Percentiles rank a stretch among this genome's conserved stretches.
phyloP scores from a whole-genome alignment of 257 asterid species.

The Jaltomata sinuosa region DNA sequence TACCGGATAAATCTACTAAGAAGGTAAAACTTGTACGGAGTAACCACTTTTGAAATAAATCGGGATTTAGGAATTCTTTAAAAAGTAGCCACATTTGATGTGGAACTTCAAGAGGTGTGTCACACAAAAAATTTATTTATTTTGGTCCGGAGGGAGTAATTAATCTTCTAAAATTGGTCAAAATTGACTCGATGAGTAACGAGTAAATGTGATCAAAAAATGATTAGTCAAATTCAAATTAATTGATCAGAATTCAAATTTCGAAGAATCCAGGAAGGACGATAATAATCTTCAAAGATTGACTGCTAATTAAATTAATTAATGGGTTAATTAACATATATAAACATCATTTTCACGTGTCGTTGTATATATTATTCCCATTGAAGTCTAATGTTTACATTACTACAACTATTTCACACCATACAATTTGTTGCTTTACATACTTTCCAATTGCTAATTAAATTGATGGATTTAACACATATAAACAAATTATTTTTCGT shows the following conservation, averaged over 20 bases:
- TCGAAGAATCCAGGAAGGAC: not conserved
- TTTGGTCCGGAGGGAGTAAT: not conserved
- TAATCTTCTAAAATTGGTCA: not conserved
- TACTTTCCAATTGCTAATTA: not conserved
- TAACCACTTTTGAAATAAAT: too few species aligned
- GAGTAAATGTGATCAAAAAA: not conserved
- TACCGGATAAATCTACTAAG: too few species aligned
- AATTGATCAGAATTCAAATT: not conserved
- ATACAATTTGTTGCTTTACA: not conserved
- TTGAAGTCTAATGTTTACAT: not conserved
- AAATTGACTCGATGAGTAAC: not conserved
- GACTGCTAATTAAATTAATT: not conserved
- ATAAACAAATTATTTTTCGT: not conserved
- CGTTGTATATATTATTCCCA: not conserved
- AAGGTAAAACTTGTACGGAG: too few species aligned
- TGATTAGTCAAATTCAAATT: not conserved
- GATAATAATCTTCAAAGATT: not conserved
- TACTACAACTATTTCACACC: not conserved
- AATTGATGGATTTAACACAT: not conserved
- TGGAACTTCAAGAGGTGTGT: too few species aligned
- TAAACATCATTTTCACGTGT: not conserved
- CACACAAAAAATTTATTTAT: not conserved
- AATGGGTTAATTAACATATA: not conserved
- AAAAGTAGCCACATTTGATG: too few species aligned
- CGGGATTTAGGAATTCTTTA: too few species aligned